phyloP scores from a whole-genome alignment of 768 basidiomycete genomes.

The Chiua virens region DNA sequence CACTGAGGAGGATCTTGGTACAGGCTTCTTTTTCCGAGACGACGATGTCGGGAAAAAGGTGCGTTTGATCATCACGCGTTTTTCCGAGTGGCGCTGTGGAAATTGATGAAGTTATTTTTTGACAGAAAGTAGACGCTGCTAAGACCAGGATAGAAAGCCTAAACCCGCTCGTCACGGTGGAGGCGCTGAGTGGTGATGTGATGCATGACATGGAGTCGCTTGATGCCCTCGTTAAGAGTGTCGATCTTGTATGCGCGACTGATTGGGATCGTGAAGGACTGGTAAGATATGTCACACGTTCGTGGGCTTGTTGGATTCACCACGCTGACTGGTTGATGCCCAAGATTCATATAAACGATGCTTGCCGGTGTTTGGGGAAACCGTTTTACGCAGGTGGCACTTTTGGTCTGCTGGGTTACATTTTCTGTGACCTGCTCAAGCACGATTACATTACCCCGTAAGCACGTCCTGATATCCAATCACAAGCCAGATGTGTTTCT shows the following conservation, averaged over 20 bases:
- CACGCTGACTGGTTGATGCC: conserved; percentile 5
- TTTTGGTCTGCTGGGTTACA: conserved; percentile 89
- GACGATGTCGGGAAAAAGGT: conserved; percentile 92
- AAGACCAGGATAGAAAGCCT: conserved; percentile 82
- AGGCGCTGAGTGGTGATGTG: conserved; percentile 56
- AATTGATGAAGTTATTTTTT: conserved; percentile 22
- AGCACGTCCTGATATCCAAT: conserved; percentile 32
- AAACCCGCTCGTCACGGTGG: conserved; percentile 88
- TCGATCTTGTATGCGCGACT: conserved; percentile 87
- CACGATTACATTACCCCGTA: conserved; percentile 88
- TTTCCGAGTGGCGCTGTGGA: conserved; percentile 39
- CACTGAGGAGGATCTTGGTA: conserved; percentile 81
- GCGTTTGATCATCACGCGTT: conserved; percentile 6
- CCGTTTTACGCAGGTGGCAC: conserved; percentile 92
- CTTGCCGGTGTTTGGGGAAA: conserved; percentile 71
- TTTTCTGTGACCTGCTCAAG: conserved; percentile 88
- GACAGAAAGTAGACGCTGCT: conserved; percentile 83
- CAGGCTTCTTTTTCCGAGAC: conserved; percentile 92
- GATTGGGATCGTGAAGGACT: conserved; percentile 70
- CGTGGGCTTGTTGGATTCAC: background rate
- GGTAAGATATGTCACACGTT: conserved; percentile 46
- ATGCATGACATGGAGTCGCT: conserved; percentile 53
- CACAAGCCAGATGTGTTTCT: conserved; percentile 6
- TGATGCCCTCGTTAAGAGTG: conserved; percentile 55
- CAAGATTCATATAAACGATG: conserved; percentile 76